Evolutionary conservation across 768 basidiomycete genomes (phyloP).

Genomic region (Kwoniella mangroviensis): DNA sequence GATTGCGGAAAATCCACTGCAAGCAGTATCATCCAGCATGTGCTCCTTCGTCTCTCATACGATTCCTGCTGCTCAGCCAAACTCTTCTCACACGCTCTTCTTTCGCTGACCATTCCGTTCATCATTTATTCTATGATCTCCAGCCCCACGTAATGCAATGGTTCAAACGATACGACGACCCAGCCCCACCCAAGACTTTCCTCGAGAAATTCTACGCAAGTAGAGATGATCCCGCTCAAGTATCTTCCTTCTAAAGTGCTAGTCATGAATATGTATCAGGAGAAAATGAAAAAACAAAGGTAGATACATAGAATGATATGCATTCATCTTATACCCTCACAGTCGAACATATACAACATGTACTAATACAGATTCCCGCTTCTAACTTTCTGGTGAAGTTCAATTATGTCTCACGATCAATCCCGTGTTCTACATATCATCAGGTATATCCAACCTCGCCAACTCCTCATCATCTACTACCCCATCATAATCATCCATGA

Average conservation of each 20-base stretch:
- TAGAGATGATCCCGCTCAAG: constrained; percentile 55
- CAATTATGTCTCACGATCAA: background rate
- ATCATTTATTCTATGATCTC: background rate
- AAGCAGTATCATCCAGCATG: too few relatives aligned
- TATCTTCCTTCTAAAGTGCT: constrained; percentile 39
- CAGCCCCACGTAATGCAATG: constrained; percentile 57
- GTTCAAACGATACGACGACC: constrained; percentile 56
- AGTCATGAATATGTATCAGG: background rate
- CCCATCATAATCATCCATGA: constrained; percentile 34
- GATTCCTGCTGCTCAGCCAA: too few relatives aligned
- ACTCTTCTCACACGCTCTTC: too few relatives aligned
- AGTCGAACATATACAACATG: constrained; percentile 1
- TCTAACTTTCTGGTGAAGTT: too few relatives aligned
- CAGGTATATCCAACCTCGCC: constrained; percentile 35
- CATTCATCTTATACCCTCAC: background rate
- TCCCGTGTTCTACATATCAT: constrained; percentile 8
- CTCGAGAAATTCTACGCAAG: constrained; percentile 58
- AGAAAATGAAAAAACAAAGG: background rate
- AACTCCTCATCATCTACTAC: constrained; percentile 39
- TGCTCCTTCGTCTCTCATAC: too few relatives aligned
- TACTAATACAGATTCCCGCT: too few relatives aligned
- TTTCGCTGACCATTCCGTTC: too few relatives aligned
- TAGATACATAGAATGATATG: background rate
- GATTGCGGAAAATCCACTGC: too few relatives aligned
- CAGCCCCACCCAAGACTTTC: constrained; percentile 54